A percentile compares a stretch with the other conserved stretches of the same genome.
Evolutionary conservation across 805 yeast genomes (phyloP).

Genomic region (Ogataea pini): DNA sequence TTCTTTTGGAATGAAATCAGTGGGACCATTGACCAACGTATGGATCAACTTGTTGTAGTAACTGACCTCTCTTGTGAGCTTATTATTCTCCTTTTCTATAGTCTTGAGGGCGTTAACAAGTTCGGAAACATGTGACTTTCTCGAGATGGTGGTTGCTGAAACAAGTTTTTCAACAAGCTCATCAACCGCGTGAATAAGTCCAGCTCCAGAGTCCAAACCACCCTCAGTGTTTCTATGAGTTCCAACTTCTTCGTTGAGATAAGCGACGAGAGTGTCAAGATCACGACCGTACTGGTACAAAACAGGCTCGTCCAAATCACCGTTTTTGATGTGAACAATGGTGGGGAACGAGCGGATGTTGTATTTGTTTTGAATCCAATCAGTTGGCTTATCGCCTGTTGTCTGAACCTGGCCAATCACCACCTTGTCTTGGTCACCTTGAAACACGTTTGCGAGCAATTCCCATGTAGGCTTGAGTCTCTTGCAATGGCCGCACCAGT

Average conservation of each 20-base stretch:
- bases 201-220: constrained; percentile 39
- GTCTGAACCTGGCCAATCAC: constrained; percentile 50
- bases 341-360: constrained; percentile 54
- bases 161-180: constrained; percentile 33
- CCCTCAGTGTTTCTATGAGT: constrained; percentile 45
- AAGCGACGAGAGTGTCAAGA: constrained; percentile 48
- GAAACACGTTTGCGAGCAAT: constrained; percentile 49
- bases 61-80: constrained; percentile 31
- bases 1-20: constrained; percentile 47
- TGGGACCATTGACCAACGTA: constrained; percentile 46
- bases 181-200: constrained; percentile 39
- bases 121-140: constrained; percentile 32
- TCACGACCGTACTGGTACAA: constrained; percentile 46
- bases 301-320: constrained; percentile 38
- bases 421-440: constrained; percentile 39
- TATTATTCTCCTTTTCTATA: constrained; percentile 26
- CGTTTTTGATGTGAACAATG: constrained; percentile 47
- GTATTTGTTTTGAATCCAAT: constrained; percentile 42
- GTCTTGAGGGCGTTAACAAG: constrained; percentile 40
- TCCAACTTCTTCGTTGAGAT: constrained; percentile 46
- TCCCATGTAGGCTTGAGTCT: constrained; percentile 52
- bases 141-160: constrained; percentile 31
- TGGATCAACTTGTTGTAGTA: constrained; percentile 53
- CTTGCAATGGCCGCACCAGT: constrained; percentile 63
- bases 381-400: constrained; percentile 45